Conservation (phyloP, 2,329 filamentous ascomycete species). For the Fusarium chaquense region DNA sequence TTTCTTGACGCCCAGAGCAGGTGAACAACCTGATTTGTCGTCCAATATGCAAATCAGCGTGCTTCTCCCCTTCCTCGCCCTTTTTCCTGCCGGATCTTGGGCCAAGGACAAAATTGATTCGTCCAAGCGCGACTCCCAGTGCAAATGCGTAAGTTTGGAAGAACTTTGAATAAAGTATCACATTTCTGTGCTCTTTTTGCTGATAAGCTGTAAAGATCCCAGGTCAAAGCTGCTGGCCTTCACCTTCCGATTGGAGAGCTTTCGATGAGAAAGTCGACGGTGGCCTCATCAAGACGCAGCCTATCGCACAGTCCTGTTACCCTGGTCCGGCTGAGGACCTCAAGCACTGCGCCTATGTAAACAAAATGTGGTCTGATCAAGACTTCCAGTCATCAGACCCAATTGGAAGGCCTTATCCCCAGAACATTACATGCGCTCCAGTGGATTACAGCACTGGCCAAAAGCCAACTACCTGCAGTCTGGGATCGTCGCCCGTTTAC, state of each 20-base stretch:
- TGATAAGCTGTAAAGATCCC: conserved; percentile 17
- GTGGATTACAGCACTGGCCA: conserved; percentile 24
- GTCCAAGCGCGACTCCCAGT: background rate
- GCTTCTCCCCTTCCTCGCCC: conserved; percentile 1
- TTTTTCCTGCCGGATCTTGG: background rate
- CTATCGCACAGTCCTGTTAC: conserved; percentile 34
- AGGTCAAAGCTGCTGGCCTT: conserved; percentile 34
- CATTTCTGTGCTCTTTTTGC: background rate
- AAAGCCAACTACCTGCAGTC: conserved; percentile 24
- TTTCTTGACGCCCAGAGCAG: background rate
- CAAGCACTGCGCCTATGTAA: conserved; percentile 27
- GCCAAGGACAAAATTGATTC: background rate
- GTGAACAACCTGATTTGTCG: background rate
- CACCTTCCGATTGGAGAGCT: conserved; percentile 4
- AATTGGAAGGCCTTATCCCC: conserved; percentile 35
- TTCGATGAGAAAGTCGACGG: conserved; percentile 10
- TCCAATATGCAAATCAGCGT: background rate
- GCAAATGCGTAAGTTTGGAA: conserved; percentile 28
- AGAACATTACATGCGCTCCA: conserved; percentile 37
- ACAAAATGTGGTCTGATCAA: conserved; percentile 37
- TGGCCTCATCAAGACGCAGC: conserved; percentile 27
- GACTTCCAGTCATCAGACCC: conserved; percentile 35
- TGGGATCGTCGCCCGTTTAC: conserved; percentile 27
- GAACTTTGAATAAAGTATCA: background rate
- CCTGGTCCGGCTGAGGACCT: conserved; percentile 25